Evolutionary conservation across 1,284 basidiomycete species (phyloP).

Genomic region (Ganoderma sp.): DNA sequence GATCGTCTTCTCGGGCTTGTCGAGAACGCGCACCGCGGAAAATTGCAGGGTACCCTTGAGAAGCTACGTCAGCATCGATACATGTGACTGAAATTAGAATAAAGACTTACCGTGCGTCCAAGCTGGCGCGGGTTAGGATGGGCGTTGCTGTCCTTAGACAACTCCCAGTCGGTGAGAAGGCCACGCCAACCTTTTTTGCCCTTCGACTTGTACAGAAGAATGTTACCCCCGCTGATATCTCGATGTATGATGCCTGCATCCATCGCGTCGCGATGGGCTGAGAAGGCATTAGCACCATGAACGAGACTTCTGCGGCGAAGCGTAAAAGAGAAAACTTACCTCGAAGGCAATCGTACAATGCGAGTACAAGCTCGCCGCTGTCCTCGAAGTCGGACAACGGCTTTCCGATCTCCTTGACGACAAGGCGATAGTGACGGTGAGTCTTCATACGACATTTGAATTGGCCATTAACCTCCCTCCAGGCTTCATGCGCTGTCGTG

Average conservation of each 20-base stretch:
- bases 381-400: slow-evolving; percentile 16
- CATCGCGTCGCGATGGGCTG: slow-evolving; percentile 17
- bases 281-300: too few relatives aligned
- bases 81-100: too few relatives aligned
- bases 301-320: too few relatives aligned
- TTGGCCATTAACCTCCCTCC: background rate
- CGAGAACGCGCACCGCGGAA: slow-evolving; percentile 14
- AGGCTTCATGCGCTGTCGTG: background rate
- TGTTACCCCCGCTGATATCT: slow-evolving; percentile 22
- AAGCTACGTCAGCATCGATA: too few relatives aligned
- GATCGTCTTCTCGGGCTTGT: background rate
- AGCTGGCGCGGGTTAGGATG: background rate
- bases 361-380: background rate
- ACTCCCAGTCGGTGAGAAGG: slow-evolving; percentile 19
- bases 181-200: background rate
- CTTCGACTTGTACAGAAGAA: slow-evolving; percentile 12
- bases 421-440: slow-evolving; percentile 26
- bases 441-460: slow-evolving; percentile 13
- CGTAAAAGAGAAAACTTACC: background rate
- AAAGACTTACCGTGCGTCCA: background rate
- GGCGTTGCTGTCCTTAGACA: slow-evolving; percentile 7
- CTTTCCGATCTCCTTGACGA: slow-evolving; percentile 21
- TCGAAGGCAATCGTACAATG: background rate
- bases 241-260: slow-evolving; percentile 14
- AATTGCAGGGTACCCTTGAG: slow-evolving; percentile 25